A percentile compares a stretch with the other conserved stretches of the same genome.
phyloP scores from a whole-genome alignment of 495 filamentous ascomycete species.

The Trypethelium eluteriae region DNA sequence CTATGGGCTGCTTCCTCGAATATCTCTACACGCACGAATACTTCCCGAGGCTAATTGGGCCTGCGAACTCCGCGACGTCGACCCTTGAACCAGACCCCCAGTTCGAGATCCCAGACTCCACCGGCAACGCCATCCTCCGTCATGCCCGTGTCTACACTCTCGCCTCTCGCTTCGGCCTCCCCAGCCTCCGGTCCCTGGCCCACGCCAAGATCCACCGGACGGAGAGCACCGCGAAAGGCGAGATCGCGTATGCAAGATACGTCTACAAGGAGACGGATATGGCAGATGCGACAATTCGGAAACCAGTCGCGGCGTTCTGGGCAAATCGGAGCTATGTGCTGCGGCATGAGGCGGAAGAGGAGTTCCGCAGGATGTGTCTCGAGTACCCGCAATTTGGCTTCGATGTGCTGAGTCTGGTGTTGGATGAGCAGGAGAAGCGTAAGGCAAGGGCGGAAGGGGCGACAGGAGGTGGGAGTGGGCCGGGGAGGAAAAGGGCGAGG shows the following conservation, averaged over 20 bases:
- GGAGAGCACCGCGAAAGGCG: slow-evolving; percentile 73
- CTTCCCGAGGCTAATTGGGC: slow-evolving; percentile 54
- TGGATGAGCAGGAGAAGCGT: slow-evolving; percentile 58
- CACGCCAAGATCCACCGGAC: slow-evolving; percentile 85
- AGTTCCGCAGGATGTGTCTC: slow-evolving; percentile 73
- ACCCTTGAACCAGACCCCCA: slow-evolving; percentile 52
- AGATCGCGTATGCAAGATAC: slow-evolving; percentile 83
- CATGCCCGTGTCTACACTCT: slow-evolving; percentile 87
- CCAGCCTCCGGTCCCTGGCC: slow-evolving; percentile 65
- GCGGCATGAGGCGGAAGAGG: slow-evolving; percentile 72
- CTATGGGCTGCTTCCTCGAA: slow-evolving; percentile 80
- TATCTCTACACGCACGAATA: slow-evolving; percentile 91
- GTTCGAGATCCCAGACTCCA: slow-evolving; percentile 55
- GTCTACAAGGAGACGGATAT: slow-evolving; percentile 69
- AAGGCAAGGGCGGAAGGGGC: slow-evolving; percentile 32
- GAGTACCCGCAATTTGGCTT: slow-evolving; percentile 86
- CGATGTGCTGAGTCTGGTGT: slow-evolving; percentile 69
- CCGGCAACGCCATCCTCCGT: slow-evolving; percentile 67
- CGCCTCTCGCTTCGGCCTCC: slow-evolving; percentile 68
- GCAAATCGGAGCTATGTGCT: slow-evolving; percentile 70
- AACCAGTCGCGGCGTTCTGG: slow-evolving; percentile 87
- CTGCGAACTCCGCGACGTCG: slow-evolving; percentile 42
- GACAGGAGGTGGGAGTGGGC: slow-evolving; percentile 28
- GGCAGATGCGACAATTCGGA: slow-evolving; percentile 66
- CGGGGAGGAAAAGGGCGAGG: slow-evolving; percentile 42